phyloP scores from a whole-genome alignment of 1,284 basidiomycete species.

The Malassezia sp. region DNA sequence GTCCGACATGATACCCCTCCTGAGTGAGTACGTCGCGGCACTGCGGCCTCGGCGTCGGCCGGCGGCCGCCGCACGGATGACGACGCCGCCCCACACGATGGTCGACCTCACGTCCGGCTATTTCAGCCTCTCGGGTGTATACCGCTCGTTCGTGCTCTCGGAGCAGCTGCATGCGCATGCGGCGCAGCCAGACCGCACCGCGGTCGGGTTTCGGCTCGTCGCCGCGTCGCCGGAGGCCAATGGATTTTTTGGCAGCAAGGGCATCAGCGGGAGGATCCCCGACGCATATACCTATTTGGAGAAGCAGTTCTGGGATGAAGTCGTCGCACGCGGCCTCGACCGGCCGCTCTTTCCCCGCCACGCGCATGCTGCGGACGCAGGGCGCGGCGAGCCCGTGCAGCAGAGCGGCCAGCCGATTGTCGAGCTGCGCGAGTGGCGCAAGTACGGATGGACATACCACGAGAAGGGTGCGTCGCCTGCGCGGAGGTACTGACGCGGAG shows the following conservation, averaged over 20 bases:
- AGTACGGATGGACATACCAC: slow-evolving; percentile 96
- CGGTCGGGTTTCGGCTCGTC: slow-evolving; percentile 58
- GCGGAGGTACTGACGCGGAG: neutral
- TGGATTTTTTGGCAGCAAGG: slow-evolving; percentile 80
- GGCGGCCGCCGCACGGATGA: neutral
- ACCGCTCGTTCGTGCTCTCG: slow-evolving; percentile 47
- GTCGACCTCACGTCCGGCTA: slow-evolving; percentile 68
- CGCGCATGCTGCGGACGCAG: neutral
- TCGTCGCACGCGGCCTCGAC: slow-evolving; percentile 49
- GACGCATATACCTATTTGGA: slow-evolving; percentile 87
- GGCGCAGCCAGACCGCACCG: neutral
- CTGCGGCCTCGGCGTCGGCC: no score
- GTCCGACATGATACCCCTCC: slow-evolving; percentile 34
- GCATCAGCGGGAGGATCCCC: slow-evolving; percentile 81
- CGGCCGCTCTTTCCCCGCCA: slow-evolving; percentile 37
- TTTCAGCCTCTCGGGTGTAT: slow-evolving; percentile 74
- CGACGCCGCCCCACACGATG: slow-evolving; percentile 1
- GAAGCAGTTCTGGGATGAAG: slow-evolving; percentile 62
- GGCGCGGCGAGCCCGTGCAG: slow-evolving; percentile 2
- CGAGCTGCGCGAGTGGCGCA: slow-evolving; percentile 73
- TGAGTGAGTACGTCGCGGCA: slow-evolving; percentile 14
- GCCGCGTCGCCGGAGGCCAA: slow-evolving; percentile 76
- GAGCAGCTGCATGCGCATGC: slow-evolving; percentile 16
- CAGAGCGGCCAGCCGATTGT: slow-evolving; percentile 49
- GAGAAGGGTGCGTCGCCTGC: slow-evolving; percentile 53